Conservation (phyloP, 2,329 filamentous ascomycete species). For the Beauveria rudraprayagi region DNA sequence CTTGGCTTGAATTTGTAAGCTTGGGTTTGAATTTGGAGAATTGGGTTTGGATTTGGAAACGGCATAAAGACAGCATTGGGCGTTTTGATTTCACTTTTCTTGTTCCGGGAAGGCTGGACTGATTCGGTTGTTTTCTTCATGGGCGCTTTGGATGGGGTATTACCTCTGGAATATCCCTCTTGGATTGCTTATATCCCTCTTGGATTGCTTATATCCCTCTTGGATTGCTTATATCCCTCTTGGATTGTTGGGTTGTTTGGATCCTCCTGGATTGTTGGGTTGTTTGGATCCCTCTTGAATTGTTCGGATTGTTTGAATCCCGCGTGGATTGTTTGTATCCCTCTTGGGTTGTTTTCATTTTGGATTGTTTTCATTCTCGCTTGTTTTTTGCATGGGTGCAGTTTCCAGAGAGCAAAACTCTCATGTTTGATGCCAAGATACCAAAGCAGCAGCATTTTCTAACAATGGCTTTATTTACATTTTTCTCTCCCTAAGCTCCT, state of each 20-base stretch:
- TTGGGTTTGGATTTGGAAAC: conserved; percentile 10
- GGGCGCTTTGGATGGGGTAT: neutral
- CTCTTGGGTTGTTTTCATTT: neutral
- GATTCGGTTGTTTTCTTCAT: neutral
- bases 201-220: too few species aligned
- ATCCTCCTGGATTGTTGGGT: neutral
- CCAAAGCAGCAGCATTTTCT: conserved; percentile 16
- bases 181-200: neutral
- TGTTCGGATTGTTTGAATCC: neutral
- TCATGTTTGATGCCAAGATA: conserved; percentile 11
- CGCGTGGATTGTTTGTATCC: neutral
- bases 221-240: neutral
- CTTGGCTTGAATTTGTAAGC: too few species aligned
- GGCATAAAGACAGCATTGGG: neutral
- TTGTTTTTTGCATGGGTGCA: neutral
- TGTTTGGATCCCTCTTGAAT: neutral
- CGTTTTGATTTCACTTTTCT: neutral
- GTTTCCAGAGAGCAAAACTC: neutral
- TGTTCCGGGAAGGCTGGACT: neutral
- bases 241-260: too few species aligned
- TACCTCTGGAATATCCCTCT: neutral
- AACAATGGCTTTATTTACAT: conserved; percentile 10
- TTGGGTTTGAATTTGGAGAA: neutral
- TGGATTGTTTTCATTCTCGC: neutral
- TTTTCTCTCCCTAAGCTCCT: conserved; percentile 12